phyloP scores from a whole-genome alignment of 768 basidiomycete genomes.

The Auricularia auricula-judae region DNA sequence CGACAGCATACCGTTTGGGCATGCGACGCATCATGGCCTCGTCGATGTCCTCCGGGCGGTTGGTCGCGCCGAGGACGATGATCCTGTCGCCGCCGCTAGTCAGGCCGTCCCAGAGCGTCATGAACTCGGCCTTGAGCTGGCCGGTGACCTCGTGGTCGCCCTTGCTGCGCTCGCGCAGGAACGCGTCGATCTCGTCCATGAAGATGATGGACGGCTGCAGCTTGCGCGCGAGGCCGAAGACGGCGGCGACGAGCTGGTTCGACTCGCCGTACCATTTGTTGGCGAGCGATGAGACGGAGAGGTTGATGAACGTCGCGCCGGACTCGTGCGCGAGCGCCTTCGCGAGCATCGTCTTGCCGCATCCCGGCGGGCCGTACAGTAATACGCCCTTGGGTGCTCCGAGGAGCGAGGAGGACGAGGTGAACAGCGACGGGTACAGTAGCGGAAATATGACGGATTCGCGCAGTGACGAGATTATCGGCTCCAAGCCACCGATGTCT shows the following conservation, averaged over 20 bases:
- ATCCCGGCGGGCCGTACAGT: slow-evolving; percentile 93
- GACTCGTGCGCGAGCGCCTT: slow-evolving; percentile 96
- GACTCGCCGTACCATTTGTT: slow-evolving; percentile 84
- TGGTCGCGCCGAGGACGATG: slow-evolving; percentile 88
- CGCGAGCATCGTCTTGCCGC: slow-evolving; percentile 99
- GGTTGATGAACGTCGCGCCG: slow-evolving; percentile 92
- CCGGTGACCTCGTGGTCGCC: slow-evolving; percentile 96
- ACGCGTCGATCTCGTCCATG: slow-evolving; percentile 97
- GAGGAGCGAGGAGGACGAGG: slow-evolving; percentile 67
- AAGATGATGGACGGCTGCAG: slow-evolving; percentile 95
- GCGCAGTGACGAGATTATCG: slow-evolving; percentile 78
- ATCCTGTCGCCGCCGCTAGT: slow-evolving; percentile 72
- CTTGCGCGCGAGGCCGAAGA: slow-evolving; percentile 90
- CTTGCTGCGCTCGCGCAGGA: slow-evolving; percentile 75
- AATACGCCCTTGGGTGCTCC: slow-evolving; percentile 93
- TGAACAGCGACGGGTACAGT: slow-evolving; percentile 81
- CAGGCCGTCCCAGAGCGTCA: slow-evolving; percentile 97
- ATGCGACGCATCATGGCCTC: slow-evolving; percentile 84
- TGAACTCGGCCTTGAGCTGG: slow-evolving; percentile 97
- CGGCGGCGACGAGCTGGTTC: slow-evolving; percentile 89
- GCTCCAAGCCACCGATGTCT: slow-evolving; percentile 91
- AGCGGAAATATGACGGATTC: slow-evolving; percentile 96
- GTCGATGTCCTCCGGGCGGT: slow-evolving; percentile 88
- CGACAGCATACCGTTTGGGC: slow-evolving; percentile 90
- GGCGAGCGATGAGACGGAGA: slow-evolving; percentile 61